Base-by-base conservation (phyloP, 768 basidiomycete species). In the Hericium coralloides region DNA sequence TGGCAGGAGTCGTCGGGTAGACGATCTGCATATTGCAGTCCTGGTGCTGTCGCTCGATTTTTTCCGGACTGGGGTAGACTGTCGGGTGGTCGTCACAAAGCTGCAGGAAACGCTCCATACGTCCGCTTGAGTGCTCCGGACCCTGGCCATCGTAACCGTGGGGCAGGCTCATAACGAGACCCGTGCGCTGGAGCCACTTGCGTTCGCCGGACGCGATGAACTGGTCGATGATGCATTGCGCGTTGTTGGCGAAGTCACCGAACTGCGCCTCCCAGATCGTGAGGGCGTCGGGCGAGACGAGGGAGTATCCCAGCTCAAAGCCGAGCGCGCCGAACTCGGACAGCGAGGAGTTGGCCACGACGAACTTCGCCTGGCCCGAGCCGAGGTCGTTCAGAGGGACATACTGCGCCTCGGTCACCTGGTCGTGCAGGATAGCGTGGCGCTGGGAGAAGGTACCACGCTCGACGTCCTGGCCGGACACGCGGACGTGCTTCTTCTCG, bases 21-120 rank as follows among this genome's bases (percentile, higher is more conserved):
- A 95, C 92, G 63, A 99, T 88, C 74, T 98, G 97, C 92, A 98
- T 92, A 69, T 98, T 99, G 73, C 95, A 97, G 70, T 99, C 97
- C 75, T 99, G 97, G 68, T 98, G 94, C 66, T 97, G 94, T 49
- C 97, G 76, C 67, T 94, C 92, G 59, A 95, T 73, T 77, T 95
- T 97, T 72, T 95, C 84, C 1, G 80, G 80, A 0, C 84, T 84
- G 1, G 95, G 95, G 84, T 84, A 98, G 58, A 87, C 70, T 68
- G 93, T 79, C 6, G 95, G 95, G 69, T 99, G 94, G 65, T 99
- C 95, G 70, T 97, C 95, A 67, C 94, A 97, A 47, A 99, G 83
- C 74, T 98, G 97, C 63, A 99, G 74, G 84, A 98, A 99, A 31
- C 97, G 82, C 73, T 99, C 95, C 48, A 98, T 79, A 55, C 97